Base-by-base conservation (phyloP, 805 yeast species). In the Zygoascus flipseniorum region DNA sequence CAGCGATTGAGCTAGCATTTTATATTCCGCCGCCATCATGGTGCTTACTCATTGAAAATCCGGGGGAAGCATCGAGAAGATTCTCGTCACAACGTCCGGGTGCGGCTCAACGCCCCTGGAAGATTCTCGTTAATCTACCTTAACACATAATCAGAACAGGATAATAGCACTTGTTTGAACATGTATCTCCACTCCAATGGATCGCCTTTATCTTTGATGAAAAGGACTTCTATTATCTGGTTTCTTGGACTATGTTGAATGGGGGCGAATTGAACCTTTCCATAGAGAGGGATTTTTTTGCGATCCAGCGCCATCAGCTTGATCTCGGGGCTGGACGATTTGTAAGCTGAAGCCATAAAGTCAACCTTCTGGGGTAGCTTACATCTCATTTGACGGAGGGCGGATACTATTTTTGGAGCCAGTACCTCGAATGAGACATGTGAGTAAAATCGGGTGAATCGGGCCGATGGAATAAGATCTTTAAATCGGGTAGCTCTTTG, bases 141-240 rank as follows among this genome's bases (percentile, higher is more conserved):
- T 5, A 42, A 14, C 5, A 42, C 16, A 18, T 23, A 42, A 13
- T 79, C 82, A 62, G 83, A 76, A 58, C 85, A 81, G n/a, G 76
- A 62, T 10, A 78, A 65, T 0, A 83, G 77, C 31, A 81, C 72
- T 47, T 74, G 73, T 61, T 81, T 81, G 68, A 85, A 84, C 18
- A 84, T 68, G 14, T 81, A 68, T 65, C 89, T 73, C 89, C 89
- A 84, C 64, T 84, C 89, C 43, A 84, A 63, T 0, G 89, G 89
- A 66, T 84, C 89, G 0, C 86, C 87, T 37, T 75, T 74, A 2
- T 75, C 69, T 58, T 79, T 80, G 39, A 76, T 65, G 59, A 84
- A 82, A 51, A 76, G 79, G 0, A 84, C 72, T 50, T 75, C 77
- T 54, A 63, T 51, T 69, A 59, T 31, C 8, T 14, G 39, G 31